These are phyloP conservation scores for Neopestalotiopsis clavispora DNA, from an alignment of 2,329 filamentous ascomycete species.

Conservation along the genomic window DNA sequence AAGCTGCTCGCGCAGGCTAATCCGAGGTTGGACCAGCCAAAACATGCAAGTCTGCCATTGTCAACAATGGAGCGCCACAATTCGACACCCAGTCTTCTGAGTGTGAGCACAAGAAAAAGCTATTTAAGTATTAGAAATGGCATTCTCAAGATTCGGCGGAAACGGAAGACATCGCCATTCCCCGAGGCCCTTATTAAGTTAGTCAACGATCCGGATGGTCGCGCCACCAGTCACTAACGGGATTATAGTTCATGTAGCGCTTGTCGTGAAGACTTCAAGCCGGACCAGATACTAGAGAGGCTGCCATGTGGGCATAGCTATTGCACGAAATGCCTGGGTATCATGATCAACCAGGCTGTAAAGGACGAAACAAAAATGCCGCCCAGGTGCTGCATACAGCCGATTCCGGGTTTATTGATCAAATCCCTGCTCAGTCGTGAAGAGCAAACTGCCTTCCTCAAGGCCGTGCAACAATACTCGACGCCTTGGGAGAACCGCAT, in stretches of 20 bases:
- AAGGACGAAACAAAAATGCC: constrained; percentile 66
- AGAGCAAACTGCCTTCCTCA: constrained; percentile 59
- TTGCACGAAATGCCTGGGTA: constrained; percentile 58
- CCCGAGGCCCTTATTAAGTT: constrained; percentile 36
- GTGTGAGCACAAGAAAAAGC: constrained; percentile 49
- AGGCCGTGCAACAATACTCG: constrained; percentile 60
- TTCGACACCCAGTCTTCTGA: constrained; percentile 45
- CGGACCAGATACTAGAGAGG: constrained; percentile 48
- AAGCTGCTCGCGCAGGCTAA: constrained; percentile 53
- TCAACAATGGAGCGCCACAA: constrained; percentile 32
- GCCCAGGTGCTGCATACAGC: constrained; percentile 63
- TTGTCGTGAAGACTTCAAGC: constrained; percentile 59
- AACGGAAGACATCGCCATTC: constrained; percentile 40
- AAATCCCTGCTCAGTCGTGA: constrained; percentile 54
- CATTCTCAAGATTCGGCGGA: constrained; percentile 48
- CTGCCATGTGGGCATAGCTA: constrained; percentile 64
- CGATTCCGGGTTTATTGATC: constrained; percentile 55
- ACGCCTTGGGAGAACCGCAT: constrained; percentile 62
- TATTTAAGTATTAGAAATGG: constrained; percentile 51
- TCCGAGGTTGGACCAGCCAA: constrained; percentile 47
- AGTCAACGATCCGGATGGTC: constrained; percentile 21
- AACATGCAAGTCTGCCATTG: constrained; percentile 39
- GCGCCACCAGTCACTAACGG: constrained; percentile 20
- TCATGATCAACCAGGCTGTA: constrained; percentile 59
- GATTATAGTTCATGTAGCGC: constrained; percentile 57